Base-by-base conservation (phyloP, 169 alveolate species). In the Cryptosporidium meleagridis region DNA sequence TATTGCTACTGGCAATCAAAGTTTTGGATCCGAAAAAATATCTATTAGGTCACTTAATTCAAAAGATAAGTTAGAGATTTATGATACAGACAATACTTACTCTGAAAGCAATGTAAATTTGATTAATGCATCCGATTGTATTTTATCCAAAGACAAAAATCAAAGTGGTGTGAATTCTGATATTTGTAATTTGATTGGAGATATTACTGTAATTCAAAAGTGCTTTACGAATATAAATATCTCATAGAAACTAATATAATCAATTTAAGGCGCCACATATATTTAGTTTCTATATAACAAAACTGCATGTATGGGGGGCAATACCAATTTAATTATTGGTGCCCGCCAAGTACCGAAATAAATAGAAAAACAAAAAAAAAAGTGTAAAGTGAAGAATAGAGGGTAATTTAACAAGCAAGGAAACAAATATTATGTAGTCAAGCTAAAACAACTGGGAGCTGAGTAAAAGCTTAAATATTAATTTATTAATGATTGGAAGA, bases 181-280 rank as follows among this genome's bases (percentile, higher is more conserved):
- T 41, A 80, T 80, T 21, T 80, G 89, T 65, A 65, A 65, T 41
- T 35, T 48, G n/a, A 80, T 80, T 29, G 89, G 89, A 12, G 89
- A 80, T 48, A 62, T 80, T 26, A 80, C 75, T 33, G 75, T 80
- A 14, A 62, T 80, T 41, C 52, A 80, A 14, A 59, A 41, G 26
- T 80, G 89, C 33, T 80, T 80, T 23, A 80, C 89, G 5, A 80
- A 62, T 44, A 39, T 80, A 80, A 0, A 8, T 23, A 55, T 55
- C 67, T 10, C 3, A 10, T 1, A 23, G 67, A 55, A 55, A 8
- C 39, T n/a, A 21, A n/a, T 55, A 0, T n/a, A 55, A 55, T 53
- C 29, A 53, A 53, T 53, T 53, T 23, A 53, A 53, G 14, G 29
- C 26, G 14, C 62, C 33, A 53, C 31, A n/a, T 53, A 5, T 16